Conservation (phyloP, 306 rosid species). For the Prunus mume region DNA sequence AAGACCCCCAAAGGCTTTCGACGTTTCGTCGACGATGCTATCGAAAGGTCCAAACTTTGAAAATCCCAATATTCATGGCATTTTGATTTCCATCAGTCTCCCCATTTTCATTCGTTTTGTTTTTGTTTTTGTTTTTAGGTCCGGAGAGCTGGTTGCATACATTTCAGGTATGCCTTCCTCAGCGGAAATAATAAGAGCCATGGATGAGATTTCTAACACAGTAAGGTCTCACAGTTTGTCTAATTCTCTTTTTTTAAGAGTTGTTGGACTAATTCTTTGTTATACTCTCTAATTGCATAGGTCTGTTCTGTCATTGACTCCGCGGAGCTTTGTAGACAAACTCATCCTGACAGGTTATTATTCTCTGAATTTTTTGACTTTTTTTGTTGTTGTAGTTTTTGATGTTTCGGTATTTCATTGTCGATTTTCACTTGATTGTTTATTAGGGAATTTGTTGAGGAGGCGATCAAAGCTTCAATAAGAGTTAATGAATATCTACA, state of each 20-base stretch:
- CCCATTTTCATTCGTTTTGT: neutral
- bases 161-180: conserved; percentile 53
- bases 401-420: neutral
- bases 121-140: conserved; percentile 35
- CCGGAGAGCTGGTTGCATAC: conserved; percentile 58
- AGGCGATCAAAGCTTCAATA: conserved; percentile 72
- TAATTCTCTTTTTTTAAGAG: neutral
- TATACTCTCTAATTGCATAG: conserved; percentile 32
- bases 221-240: conserved; percentile 19
- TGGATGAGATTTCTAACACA: conserved; percentile 86
- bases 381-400: neutral
- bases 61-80: neutral
- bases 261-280: conserved; percentile 3
- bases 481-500: conserved; percentile 79
- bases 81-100: neutral
- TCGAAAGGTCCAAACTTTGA: conserved; percentile 52
- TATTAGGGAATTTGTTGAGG: conserved; percentile 78
- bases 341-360: conserved; percentile 78
- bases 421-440: conserved; percentile 6
- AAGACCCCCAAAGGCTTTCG: conserved; percentile 68
- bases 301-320: conserved; percentile 83
- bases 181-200: conserved; percentile 56
- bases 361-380: neutral
- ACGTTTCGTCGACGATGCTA: conserved; percentile 74
- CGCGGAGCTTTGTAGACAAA: conserved; percentile 81